Percentiles rank a stretch among this genome's conserved stretches.
Evolutionary conservation across 441 rosid species (phyloP).

Genomic region (Gossypium trilobum): DNA sequence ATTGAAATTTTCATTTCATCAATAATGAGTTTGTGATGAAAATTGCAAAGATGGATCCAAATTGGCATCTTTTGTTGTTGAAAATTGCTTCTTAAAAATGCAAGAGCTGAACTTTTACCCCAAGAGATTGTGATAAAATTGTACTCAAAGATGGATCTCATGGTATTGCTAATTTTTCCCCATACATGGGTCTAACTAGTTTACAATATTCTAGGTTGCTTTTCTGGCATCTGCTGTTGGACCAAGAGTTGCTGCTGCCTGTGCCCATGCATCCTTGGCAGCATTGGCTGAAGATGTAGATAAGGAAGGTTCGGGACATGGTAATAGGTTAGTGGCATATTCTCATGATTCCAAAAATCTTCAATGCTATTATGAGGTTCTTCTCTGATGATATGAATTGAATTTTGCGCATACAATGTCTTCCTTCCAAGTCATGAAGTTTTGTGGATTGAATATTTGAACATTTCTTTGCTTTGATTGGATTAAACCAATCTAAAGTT

Average conservation of each 20-base stretch:
- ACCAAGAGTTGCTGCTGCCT: slow-evolving; percentile 94
- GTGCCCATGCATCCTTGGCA: slow-evolving; percentile 87
- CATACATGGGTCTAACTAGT: slow-evolving; percentile 21
- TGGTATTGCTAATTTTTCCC: slow-evolving; percentile 1
- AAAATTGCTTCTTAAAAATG: not conserved
- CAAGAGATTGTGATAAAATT: not conserved
- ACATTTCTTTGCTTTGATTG: not conserved
- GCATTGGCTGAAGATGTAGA: slow-evolving; percentile 49
- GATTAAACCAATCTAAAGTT: not conserved
- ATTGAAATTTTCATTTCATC: not conserved
- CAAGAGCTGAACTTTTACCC: not conserved
- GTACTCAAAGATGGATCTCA: not conserved
- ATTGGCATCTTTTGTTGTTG: not conserved
- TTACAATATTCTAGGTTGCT: slow-evolving; percentile 50
- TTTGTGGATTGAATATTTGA: not conserved
- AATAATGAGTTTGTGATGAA: not conserved
- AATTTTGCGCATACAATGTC: not conserved
- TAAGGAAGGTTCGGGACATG: slow-evolving; percentile 20
- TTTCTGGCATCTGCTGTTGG: slow-evolving; percentile 94
- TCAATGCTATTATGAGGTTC: not conserved
- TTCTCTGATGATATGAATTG: not conserved
- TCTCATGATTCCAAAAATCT: not conserved
- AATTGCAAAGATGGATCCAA: not conserved
- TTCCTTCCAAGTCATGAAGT: not conserved
- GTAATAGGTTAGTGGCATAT: slow-evolving; percentile 38